phyloP scores from a whole-genome alignment of 805 yeast species.

The Candida hispaniensis region DNA sequence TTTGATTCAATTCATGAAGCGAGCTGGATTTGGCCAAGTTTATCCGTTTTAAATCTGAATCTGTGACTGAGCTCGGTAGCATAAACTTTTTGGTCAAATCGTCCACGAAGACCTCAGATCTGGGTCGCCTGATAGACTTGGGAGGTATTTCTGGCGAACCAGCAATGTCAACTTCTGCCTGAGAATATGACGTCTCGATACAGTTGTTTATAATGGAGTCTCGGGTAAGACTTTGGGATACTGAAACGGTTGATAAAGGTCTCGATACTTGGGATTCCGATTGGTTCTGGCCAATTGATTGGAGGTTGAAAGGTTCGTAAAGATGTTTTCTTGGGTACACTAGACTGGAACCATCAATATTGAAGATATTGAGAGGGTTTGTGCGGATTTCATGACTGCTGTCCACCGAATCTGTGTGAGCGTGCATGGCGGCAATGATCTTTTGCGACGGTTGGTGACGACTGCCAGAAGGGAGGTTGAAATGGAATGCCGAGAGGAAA shows the following conservation, averaged over 20 bases:
- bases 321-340: slow-evolving; percentile 18
- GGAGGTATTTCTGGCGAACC: slow-evolving; percentile 3
- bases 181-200: slow-evolving; percentile 7
- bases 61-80: too few species aligned
- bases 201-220: too few species aligned
- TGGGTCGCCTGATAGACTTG: slow-evolving; percentile 1
- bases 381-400: slow-evolving; percentile 24
- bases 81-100: too few species aligned
- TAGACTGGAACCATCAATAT: slow-evolving; percentile 28
- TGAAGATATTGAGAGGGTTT: slow-evolving; percentile 30
- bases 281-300: slow-evolving; percentile 1
- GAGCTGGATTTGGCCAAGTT: too few species aligned
- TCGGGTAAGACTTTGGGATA: slow-evolving; percentile 1
- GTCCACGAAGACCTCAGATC: slow-evolving; percentile 5
- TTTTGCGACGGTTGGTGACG: too few species aligned
- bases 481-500: too few species aligned
- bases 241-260: slow-evolving; percentile 5
- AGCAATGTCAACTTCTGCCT: slow-evolving; percentile 5
- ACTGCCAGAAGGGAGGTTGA: too few species aligned
- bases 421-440: too few species aligned
- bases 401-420: slow-evolving; percentile 21
- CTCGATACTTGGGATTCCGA: slow-evolving; percentile 5
- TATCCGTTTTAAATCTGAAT: too few species aligned
- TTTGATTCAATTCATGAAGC: too few species aligned
- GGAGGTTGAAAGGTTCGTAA: slow-evolving; percentile 6